These are phyloP conservation scores for Cyberlindnera subsufficiens DNA, from an alignment of 805 yeast genomes.

Conservation along the genomic window DNA sequence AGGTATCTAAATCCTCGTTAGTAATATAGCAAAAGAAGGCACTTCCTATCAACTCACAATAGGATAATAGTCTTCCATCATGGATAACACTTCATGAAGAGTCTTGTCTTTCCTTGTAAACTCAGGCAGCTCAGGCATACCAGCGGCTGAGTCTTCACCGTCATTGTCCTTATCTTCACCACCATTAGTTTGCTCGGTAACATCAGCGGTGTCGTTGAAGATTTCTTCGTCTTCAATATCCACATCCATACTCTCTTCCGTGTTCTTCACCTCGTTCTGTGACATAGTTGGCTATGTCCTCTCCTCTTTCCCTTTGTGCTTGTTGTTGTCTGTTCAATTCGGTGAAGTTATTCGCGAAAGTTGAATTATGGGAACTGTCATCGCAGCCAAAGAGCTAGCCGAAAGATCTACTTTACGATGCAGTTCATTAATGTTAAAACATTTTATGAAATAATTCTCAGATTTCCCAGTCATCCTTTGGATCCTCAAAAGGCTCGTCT, in stretches of 20 bases:
- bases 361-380: no score
- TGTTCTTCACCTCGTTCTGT: neutral
- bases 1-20: slow-evolving; percentile 47
- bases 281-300: no score
- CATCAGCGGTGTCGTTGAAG: slow-evolving; percentile 20
- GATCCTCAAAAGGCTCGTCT: slow-evolving; percentile 51
- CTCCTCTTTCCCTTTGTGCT: neutral
- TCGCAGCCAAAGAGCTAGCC: no score
- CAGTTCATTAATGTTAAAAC: neutral
- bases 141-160: slow-evolving; percentile 10
- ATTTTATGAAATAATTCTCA: neutral
- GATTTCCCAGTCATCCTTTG: slow-evolving; percentile 42
- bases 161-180: slow-evolving; percentile 5
- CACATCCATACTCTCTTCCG: slow-evolving; percentile 13
- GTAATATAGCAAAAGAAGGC: neutral
- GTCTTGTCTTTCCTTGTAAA: slow-evolving; percentile 75
- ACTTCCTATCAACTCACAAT: slow-evolving; percentile 28
- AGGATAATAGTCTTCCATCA: slow-evolving; percentile 94
- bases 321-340: no score
- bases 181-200: slow-evolving; percentile 1
- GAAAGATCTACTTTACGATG: no score
- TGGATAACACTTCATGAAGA: slow-evolving; percentile 71
- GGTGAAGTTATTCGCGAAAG: no score
- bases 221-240: slow-evolving; percentile 24
- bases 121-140: slow-evolving; percentile 47